phyloP scores from a whole-genome alignment of 805 yeast species.

The Ogataea trehalophila region DNA sequence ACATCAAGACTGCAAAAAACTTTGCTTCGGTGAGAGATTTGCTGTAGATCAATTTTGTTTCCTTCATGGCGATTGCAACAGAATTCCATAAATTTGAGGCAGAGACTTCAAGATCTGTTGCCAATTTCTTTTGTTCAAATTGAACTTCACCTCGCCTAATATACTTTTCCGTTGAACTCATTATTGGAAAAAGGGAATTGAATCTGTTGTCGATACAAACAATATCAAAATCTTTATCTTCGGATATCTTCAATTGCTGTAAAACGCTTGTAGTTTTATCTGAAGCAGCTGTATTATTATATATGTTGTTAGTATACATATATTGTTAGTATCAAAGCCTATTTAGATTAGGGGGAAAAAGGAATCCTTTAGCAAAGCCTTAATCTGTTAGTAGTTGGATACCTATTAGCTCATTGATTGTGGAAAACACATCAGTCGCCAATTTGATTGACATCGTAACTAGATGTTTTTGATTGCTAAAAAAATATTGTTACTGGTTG shows the following conservation, averaged over 20 bases:
- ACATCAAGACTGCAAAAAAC: slow-evolving; percentile 28
- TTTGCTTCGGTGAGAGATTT: slow-evolving; percentile 18
- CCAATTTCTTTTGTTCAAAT: not conserved
- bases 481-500: not conserved
- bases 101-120: slow-evolving; percentile 7
- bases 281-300: slow-evolving; percentile 9
- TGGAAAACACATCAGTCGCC: slow-evolving; percentile 1
- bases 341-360: not conserved
- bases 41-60: slow-evolving; percentile 2
- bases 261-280: slow-evolving; percentile 8
- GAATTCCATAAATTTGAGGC: slow-evolving; percentile 37
- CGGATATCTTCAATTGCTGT: slow-evolving; percentile 1
- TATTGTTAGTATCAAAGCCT: not conserved
- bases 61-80: slow-evolving; percentile 24
- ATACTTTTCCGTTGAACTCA: slow-evolving; percentile 11
- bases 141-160: slow-evolving; percentile 3
- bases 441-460: not conserved
- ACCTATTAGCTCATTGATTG: slow-evolving; percentile 7
- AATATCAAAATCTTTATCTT: slow-evolving; percentile 14
- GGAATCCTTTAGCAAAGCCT: not conserved
- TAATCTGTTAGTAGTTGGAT: not conserved
- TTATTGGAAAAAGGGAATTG: slow-evolving; percentile 10
- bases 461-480: not conserved
- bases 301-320: slow-evolving; percentile 8
- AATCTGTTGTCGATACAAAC: slow-evolving; percentile 12